These are phyloP conservation scores for Amaranthus tricolor DNA, from an alignment of 179 eudicot species.

Conservation along the genomic window DNA sequence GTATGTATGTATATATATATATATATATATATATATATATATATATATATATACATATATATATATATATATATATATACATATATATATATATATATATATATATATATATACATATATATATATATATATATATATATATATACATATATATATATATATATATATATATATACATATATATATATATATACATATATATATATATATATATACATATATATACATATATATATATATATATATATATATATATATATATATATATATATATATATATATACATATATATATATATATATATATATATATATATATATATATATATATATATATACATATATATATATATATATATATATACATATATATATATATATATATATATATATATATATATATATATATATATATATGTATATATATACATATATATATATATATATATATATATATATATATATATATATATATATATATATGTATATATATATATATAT, in stretches of 20 bases:
- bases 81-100: conserved; percentile 1
- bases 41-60: conserved; percentile 4
- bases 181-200: conserved; percentile 1
- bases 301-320: background rate
- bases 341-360: too few species aligned
- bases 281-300: background rate
- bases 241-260: background rate
- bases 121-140: conserved; percentile 4
- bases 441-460: too few species aligned
- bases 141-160: conserved; percentile 5
- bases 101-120: background rate
- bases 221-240: conserved; percentile 3
- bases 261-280: background rate
- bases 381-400: too few species aligned
- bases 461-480: too few species aligned
- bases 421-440: too few species aligned
- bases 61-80: conserved; percentile 5
- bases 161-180: background rate
- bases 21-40: conserved; percentile 4
- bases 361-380: too few species aligned
- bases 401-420: background rate
- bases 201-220: background rate
- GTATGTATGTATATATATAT: conserved; percentile 1
- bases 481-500: too few species aligned
- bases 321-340: background rate